Percentiles rank a stretch among this genome's conserved stretches.
These are phyloP conservation scores for Trichophyton mentagrophytes DNA, from an alignment of 2,329 filamentous ascomycete genomes.

Conservation along the genomic window DNA sequence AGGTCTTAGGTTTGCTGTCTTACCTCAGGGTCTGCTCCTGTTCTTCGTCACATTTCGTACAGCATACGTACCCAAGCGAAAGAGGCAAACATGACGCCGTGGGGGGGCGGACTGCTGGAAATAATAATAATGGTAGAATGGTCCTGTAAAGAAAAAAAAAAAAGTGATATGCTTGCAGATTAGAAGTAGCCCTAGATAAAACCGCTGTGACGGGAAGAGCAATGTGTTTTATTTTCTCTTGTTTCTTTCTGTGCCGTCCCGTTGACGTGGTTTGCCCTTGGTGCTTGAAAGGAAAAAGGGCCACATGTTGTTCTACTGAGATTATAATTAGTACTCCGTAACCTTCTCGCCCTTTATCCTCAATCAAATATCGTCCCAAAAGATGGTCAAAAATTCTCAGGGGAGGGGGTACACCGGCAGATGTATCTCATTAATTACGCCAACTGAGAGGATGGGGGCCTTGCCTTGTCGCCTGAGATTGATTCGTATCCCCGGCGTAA, in stretches of 20 bases:
- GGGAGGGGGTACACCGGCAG: neutral
- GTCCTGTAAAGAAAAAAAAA: neutral
- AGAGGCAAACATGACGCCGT: neutral
- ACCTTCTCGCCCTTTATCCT: neutral
- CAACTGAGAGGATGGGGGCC: neutral
- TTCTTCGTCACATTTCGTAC: neutral
- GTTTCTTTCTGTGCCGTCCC: neutral
- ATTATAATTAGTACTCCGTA: neutral
- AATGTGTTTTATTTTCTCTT: neutral
- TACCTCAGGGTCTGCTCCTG: neutral
- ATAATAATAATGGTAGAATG: neutral
- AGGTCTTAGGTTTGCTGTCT: constrained; percentile 4
- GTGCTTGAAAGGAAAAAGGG: neutral
- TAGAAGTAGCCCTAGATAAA: neutral
- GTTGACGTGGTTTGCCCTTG: neutral
- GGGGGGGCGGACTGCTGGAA: neutral
- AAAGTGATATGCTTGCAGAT: neutral
- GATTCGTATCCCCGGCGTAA: neutral
- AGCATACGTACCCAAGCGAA: neutral
- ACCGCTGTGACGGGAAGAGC: neutral
- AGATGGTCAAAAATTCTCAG: neutral
- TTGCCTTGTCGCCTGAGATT: constrained; percentile 1
- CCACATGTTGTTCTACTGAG: neutral
- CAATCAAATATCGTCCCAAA: neutral
- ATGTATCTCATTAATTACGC: neutral